Percentiles rank a stretch among this genome's conserved stretches.
Conservation (phyloP, 306 rosid genomes). For the Inga oerstediana region DNA sequence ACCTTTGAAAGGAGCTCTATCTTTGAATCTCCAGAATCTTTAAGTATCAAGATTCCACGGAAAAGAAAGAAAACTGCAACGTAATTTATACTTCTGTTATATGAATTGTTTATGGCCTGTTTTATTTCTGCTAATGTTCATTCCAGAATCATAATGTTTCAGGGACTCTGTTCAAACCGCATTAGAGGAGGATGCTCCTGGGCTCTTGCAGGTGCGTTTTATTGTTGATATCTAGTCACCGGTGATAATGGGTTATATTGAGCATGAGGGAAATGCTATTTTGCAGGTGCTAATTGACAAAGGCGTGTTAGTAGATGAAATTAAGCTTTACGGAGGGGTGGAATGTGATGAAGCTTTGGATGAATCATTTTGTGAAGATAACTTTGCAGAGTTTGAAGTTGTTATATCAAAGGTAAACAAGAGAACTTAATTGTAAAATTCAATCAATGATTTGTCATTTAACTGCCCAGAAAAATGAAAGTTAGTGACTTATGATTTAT, state of each 20-base stretch:
- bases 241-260: conserved; percentile 24
- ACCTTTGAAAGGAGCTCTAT: conserved; percentile 29
- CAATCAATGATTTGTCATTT: conserved; percentile 25
- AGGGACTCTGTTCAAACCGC: conserved; percentile 87
- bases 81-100: conserved; percentile 43
- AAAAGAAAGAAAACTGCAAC: conserved; percentile 84
- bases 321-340: conserved; percentile 80
- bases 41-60: conserved; percentile 40
- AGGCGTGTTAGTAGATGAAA: conserved; percentile 75
- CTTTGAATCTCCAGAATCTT: conserved; percentile 49
- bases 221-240: conserved; percentile 34
- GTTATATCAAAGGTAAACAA: conserved; percentile 72
- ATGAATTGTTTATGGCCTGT: conserved; percentile 1
- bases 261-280: conserved; percentile 38
- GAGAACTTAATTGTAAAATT: conserved; percentile 15
- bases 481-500: conserved; percentile 6
- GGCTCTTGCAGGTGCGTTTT: conserved; percentile 77
- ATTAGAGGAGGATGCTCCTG: conserved; percentile 96
- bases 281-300: conserved; percentile 77
- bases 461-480: conserved; percentile 23
- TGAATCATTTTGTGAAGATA: conserved; percentile 68
- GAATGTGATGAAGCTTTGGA: conserved; percentile 69
- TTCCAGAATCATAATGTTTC: conserved; percentile 30
- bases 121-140: conserved; percentile 24
- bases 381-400: conserved; percentile 73